These are phyloP conservation scores for Leccinum sublutescens DNA, from an alignment of 768 basidiomycete species.

Conservation along the genomic window DNA sequence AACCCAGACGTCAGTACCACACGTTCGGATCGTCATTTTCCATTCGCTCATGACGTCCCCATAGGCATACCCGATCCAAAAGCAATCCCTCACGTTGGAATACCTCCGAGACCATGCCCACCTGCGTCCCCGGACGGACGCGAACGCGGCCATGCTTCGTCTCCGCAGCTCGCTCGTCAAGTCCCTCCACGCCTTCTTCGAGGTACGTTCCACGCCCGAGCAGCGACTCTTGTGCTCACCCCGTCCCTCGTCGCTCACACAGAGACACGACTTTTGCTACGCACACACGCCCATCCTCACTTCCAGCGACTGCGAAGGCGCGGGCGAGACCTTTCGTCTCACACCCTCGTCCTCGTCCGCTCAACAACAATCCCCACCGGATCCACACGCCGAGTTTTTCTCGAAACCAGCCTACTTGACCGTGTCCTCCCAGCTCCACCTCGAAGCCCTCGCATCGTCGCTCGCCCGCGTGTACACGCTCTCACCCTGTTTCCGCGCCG, in stretches of 20 bases:
- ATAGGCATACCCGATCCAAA: constrained; percentile 89
- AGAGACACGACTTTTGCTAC: constrained; percentile 78
- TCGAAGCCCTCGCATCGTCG: constrained; percentile 80
- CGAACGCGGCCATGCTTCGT: constrained; percentile 71
- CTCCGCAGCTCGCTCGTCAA: constrained; percentile 59
- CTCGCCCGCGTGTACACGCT: constrained; percentile 88
- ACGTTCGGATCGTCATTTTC: background rate
- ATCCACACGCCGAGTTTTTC: constrained; percentile 59
- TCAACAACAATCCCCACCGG: constrained; percentile 4
- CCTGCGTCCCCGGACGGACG: constrained; percentile 77
- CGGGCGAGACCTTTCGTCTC: constrained; percentile 86
- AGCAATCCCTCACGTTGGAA: constrained; percentile 74
- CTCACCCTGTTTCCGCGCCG: constrained; percentile 92
- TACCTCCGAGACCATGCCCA: constrained; percentile 86
- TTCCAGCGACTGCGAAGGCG: constrained; percentile 92
- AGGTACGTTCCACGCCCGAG: constrained; percentile 45
- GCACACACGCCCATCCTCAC: constrained; percentile 88
- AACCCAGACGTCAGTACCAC: constrained; percentile 48
- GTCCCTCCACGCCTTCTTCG: constrained; percentile 65
- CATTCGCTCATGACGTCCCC: constrained; percentile 7
- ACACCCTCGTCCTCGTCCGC: constrained; percentile 32
- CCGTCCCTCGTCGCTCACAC: constrained; percentile 1
- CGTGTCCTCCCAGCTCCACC: constrained; percentile 94
- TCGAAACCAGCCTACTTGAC: constrained; percentile 77
- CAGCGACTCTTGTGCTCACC: background rate